Base-by-base conservation (phyloP, 2,329 filamentous ascomycete genomes). In the Pyricularia sp. region DNA sequence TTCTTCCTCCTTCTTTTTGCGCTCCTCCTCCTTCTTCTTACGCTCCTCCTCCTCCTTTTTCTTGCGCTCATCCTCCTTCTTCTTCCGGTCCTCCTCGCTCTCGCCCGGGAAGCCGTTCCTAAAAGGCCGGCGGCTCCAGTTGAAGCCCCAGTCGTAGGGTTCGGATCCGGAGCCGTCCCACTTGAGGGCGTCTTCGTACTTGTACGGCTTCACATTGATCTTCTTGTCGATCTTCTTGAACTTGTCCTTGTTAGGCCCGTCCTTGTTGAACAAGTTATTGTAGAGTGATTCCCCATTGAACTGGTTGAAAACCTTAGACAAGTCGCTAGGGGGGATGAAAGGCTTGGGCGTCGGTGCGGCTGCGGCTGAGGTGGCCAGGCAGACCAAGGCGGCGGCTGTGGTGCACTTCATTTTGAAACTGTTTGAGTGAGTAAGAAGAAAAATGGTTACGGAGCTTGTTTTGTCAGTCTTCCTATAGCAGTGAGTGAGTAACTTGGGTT, bases 331-430 rank as follows among this genome's bases (percentile, higher is more conserved):
- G 25, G 59, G 59, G 17, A 63, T 28, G 59, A 63, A 63, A 2
- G 59, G 59, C 59, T 28, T 63, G 6, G 59, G 59, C 25, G 59
- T 28, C 25, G 59, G 59, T 17, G 59, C 59, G 25, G 59, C 59
- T 63, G 59, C 59, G 26, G 25, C 59, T 11, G 25, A 30, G 25
- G 59, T 17, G 59, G 26, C 59, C 26, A 63, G 59, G 26, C 59
- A 63, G 59, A 63, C 25, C 25, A 63, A 12, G 59, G 59, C 59
- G 59, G 59, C 26, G 25, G 59, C 59, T 63, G 25, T 63, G 12
- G 59, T 63, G 59, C 26, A 63, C 59, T 63, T 63, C 59, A 63
- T 63, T 63, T 26, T 63, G 59, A 63, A 63, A 28, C 59, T 63
- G 59, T 63, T 12, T 14, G 11, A 14, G 59, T 63, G 59, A 63